Evolutionary conservation across 2,329 filamentous ascomycete species (phyloP).

Genomic region (Alternaria ethzedia): DNA sequence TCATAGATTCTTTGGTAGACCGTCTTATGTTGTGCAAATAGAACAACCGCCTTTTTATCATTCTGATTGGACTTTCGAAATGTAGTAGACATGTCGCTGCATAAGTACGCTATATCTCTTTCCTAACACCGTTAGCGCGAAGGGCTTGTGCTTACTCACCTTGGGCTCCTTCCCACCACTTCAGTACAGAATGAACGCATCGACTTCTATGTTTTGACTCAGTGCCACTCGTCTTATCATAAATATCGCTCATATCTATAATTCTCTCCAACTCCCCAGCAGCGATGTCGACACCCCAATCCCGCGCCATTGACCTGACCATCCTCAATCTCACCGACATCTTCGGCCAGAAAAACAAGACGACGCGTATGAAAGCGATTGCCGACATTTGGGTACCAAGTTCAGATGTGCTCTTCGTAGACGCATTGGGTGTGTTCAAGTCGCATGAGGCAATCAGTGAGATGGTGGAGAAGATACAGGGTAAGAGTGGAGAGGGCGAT

Average conservation of each 20-base stretch:
- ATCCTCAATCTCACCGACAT: slow-evolving; percentile 4
- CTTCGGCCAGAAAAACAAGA: slow-evolving; percentile 7
- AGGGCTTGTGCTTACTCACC: neutral
- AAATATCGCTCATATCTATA: neutral
- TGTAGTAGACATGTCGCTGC: neutral
- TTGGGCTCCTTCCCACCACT: neutral
- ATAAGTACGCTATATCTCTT: neutral
- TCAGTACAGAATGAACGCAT: neutral
- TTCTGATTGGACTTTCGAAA: too few species aligned
- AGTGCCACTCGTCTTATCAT: neutral
- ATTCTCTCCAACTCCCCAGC: neutral
- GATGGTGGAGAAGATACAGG: neutral
- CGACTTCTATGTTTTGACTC: neutral
- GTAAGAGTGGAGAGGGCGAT: neutral
- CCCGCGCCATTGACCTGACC: slow-evolving; percentile 1
- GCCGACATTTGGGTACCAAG: neutral
- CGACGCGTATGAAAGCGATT: slow-evolving; percentile 1
- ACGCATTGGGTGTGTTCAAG: neutral
- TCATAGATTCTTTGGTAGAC: neutral
- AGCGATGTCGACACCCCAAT: neutral
- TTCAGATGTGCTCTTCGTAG: neutral
- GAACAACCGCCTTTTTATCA: neutral
- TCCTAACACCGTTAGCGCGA: neutral
- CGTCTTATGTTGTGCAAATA: rapidly evolving
- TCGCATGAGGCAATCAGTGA: neutral